These are phyloP conservation scores for Melaleuca alternifolia DNA, from an alignment of 345 rosid genomes.

Conservation along the genomic window DNA sequence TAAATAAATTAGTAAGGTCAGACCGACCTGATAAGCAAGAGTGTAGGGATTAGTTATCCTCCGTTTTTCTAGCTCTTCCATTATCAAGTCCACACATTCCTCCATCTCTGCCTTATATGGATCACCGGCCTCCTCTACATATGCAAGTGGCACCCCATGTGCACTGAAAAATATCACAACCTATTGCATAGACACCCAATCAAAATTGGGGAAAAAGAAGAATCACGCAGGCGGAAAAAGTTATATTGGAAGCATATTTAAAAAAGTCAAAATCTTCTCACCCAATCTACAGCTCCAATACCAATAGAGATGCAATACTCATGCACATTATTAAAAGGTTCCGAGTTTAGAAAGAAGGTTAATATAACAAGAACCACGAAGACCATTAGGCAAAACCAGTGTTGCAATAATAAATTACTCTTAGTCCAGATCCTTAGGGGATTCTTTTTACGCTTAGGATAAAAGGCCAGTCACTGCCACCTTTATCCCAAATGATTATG, in stretches of 20 bases:
- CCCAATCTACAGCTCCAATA: background rate
- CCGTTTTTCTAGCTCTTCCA: slow-evolving; percentile 92
- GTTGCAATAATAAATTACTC: background rate
- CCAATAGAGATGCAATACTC: background rate
- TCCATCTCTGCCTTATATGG: slow-evolving; percentile 99
- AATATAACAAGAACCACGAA: background rate
- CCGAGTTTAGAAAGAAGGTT: background rate
- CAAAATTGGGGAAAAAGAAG: background rate
- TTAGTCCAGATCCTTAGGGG: background rate
- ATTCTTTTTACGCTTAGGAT: background rate
- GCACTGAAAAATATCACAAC: slow-evolving; percentile 98
- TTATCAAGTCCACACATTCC: slow-evolving; percentile 91
- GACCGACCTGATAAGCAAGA: slow-evolving; percentile 89
- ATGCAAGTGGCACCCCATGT: slow-evolving; percentile 98
- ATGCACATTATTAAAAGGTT: background rate
- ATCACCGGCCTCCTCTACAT: slow-evolving; percentile 98
- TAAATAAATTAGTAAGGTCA: background rate
- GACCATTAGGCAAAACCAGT: background rate
- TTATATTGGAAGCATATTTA: background rate
- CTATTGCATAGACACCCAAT: slow-evolving; percentile 27
- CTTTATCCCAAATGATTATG: background rate
- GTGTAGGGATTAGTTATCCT: slow-evolving; percentile 59
- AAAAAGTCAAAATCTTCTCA: background rate
- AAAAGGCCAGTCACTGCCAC: background rate
- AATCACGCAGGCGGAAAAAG: background rate